These are phyloP conservation scores for Bipolaris cookei DNA, from an alignment of 2,329 filamentous ascomycete genomes.

Conservation along the genomic window DNA sequence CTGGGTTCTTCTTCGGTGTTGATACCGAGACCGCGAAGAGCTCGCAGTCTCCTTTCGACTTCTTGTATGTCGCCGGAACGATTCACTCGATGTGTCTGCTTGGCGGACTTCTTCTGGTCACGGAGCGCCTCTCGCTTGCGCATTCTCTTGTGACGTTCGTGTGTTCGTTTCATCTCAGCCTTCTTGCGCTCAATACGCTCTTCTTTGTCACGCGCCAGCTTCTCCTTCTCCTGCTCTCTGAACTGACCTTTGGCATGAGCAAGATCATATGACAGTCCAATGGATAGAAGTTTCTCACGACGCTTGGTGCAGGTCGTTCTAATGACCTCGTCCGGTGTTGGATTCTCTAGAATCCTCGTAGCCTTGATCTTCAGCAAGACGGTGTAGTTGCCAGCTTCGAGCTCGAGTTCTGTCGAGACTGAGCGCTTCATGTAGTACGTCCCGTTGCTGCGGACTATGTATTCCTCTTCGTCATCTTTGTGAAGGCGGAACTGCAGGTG, in stretches of 20 bases:
- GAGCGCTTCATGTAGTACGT: slow-evolving; percentile 71
- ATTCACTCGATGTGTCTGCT: slow-evolving; percentile 34
- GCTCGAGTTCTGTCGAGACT: slow-evolving; percentile 76
- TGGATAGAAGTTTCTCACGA: slow-evolving; percentile 75
- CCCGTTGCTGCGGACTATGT: slow-evolving; percentile 63
- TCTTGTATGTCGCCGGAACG: slow-evolving; percentile 34
- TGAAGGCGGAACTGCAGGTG: slow-evolving; percentile 65
- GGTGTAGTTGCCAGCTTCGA: slow-evolving; percentile 76
- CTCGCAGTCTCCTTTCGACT: slow-evolving; percentile 36
- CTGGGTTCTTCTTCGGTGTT: slow-evolving; percentile 42
- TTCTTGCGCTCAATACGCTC: slow-evolving; percentile 47
- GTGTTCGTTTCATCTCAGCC: slow-evolving; percentile 46
- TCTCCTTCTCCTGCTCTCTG: slow-evolving; percentile 57
- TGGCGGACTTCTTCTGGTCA: slow-evolving; percentile 48
- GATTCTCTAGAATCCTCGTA: slow-evolving; percentile 58
- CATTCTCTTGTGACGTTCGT: slow-evolving; percentile 44
- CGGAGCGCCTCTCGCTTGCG: slow-evolving; percentile 48
- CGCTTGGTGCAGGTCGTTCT: slow-evolving; percentile 65
- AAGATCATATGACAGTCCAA: slow-evolving; percentile 73
- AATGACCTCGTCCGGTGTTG: slow-evolving; percentile 71
- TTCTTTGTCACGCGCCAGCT: slow-evolving; percentile 49
- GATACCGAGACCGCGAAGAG: slow-evolving; percentile 44
- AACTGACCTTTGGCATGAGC: slow-evolving; percentile 70
- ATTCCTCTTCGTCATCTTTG: slow-evolving; percentile 65
- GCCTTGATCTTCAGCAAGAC: slow-evolving; percentile 78